Evolutionary conservation across 1,139 yeast genomes (phyloP).

Genomic region (Hanseniaspora uvarum): DNA sequence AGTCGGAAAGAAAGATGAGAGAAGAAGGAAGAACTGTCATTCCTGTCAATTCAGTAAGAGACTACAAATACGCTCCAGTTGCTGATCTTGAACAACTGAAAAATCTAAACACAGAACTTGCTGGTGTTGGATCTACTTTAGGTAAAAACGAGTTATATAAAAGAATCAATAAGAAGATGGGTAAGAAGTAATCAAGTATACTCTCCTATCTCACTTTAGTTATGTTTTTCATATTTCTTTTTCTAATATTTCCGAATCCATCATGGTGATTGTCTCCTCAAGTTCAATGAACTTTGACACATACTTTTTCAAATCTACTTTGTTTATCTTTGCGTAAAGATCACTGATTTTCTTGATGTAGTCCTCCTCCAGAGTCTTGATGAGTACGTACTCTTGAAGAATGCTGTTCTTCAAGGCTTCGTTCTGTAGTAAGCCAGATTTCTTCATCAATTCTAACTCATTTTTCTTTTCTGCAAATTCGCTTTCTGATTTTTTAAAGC

Average conservation of each 20-base stretch:
- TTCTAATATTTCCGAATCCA: conserved; percentile 11
- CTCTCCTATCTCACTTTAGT: too few species aligned
- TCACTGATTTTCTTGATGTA: not conserved
- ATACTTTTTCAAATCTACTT: conserved; percentile 5
- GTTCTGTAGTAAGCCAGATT: not conserved
- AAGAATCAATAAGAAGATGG: conserved; percentile 40
- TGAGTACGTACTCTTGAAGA: conserved; percentile 1
- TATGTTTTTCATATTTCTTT: not conserved
- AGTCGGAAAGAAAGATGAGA: conserved; percentile 23
- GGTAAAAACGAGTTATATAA: conserved; percentile 67
- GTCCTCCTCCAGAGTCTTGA: conserved; percentile 1
- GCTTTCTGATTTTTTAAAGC: not conserved
- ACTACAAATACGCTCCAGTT: conserved; percentile 83
- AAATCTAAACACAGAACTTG: conserved; percentile 26
- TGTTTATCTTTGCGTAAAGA: not conserved
- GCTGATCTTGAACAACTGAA: conserved; percentile 40
- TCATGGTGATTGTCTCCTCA: conserved; percentile 5
- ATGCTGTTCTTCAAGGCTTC: not conserved
- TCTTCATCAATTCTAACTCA: not conserved
- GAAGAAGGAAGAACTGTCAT: conserved; percentile 80
- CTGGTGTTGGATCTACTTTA: conserved; percentile 44
- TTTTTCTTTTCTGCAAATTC: not conserved
- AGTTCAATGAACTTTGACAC: conserved; percentile 10
- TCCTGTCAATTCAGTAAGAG: conserved; percentile 79
- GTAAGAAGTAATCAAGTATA: conserved; percentile 23